phyloP scores from a whole-genome alignment of 805 yeast species.

The Barnettozyma sucrosica region DNA sequence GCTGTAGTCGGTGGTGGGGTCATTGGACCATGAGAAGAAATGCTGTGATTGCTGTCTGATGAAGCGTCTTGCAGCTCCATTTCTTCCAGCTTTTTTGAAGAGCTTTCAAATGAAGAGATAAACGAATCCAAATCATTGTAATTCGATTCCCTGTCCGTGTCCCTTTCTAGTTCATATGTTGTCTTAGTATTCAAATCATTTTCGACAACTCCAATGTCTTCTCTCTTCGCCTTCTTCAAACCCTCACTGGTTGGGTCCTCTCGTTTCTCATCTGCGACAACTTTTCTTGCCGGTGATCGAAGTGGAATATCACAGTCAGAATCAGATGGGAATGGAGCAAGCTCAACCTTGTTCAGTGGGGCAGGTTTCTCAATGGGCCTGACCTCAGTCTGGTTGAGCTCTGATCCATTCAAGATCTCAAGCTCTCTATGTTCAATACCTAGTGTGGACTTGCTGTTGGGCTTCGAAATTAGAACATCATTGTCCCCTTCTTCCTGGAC shows the following conservation, averaged over 20 bases:
- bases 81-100: conserved; percentile 8
- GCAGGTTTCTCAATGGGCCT: conserved; percentile 3
- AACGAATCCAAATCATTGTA: conserved; percentile 26
- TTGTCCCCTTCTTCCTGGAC: not conserved
- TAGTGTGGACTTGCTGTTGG: conserved; percentile 1
- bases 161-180: not conserved
- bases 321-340: not conserved
- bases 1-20: conserved; percentile 19
- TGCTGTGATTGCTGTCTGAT: conserved; percentile 11
- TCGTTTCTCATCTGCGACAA: not conserved
- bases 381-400: not conserved
- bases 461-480: not conserved
- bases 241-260: not conserved
- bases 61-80: conserved; percentile 8
- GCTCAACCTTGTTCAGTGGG: not conserved
- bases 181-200: not conserved
- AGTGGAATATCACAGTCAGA: not conserved
- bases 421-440: conserved; percentile 1
- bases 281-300: not conserved
- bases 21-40: conserved; percentile 18
- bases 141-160: not conserved
- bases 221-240: not conserved
- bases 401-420: not conserved
- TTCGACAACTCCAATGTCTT: not conserved
- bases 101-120: conserved; percentile 22